Base-by-base conservation (phyloP, 2,329 filamentous ascomycete genomes). In the Xylaria sp. region DNA sequence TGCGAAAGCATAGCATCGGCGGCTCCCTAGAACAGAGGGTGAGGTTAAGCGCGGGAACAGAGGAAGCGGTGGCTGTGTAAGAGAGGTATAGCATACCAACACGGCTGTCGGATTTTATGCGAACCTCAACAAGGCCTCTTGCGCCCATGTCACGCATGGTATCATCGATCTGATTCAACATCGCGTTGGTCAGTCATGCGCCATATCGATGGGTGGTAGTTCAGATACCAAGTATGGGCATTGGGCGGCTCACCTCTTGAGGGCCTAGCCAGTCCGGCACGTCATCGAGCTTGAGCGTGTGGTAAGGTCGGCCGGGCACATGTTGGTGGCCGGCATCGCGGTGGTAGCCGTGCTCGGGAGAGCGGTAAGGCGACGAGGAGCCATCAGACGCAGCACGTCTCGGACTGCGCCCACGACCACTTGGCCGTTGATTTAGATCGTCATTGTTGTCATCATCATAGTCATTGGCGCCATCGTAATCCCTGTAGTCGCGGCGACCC, bases 1-100 rank as follows among this genome's bases (percentile, higher is more conserved):
- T 28, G 82, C 81, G 63, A 82, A 79, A 5, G 79, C 82, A 66
- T 81, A 80, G 25, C 76, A 76, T 15, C 77, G 76, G 12, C 75
- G 76, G 54, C 68, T 70, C 41, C 74, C 76, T 79, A 58, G 20
- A 58, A 25, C 25, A 41, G 50, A 28, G 15, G 6, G 18, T 15
- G 39, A 9, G 18, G 55, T 62, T 60, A 68, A 50, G 20, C 18
- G 56, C 23, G 39, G 57, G 10, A 52, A 12, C 5, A 18, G 63
- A 18, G 25, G 44, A 10, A 18, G 28, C 1, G 25, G 15, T 10
- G 8, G 28, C 23, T 8, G 6, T 12, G 55, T 2, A 52, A 48
- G 10, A 5, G 32, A 54, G 10, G 4, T n/a, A 44, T 20, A 51
- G 39, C 73, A 60, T 68, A 77, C 76, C 74, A 61, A 65, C 72